Conservation (phyloP, 192 early-diverging fungal species). For the Geranomyces michiganensis region DNA sequence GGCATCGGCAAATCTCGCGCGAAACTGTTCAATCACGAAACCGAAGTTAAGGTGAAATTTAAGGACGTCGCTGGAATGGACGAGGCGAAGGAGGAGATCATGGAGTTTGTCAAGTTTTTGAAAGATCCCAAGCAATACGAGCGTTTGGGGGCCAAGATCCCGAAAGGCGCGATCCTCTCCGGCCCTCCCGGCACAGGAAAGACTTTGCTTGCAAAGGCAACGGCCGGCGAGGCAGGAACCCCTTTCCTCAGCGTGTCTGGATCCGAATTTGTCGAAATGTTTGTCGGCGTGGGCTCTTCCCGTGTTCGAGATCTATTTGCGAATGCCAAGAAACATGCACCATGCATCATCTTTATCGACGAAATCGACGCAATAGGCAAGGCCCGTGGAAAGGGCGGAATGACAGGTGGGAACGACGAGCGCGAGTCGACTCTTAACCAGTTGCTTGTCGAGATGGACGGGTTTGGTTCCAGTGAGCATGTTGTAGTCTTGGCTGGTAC, state of each 20-base stretch:
- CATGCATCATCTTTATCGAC: conserved; percentile 99
- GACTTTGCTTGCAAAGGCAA: conserved; percentile 98
- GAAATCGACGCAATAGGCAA: conserved; percentile 99
- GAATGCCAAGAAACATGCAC: conserved; percentile 94
- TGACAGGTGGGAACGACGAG: conserved; percentile 95
- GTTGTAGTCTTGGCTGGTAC: conserved; percentile 98
- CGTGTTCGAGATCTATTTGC: conserved; percentile 97
- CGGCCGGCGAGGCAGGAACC: conserved; percentile 97
- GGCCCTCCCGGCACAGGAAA: conserved; percentile 96
- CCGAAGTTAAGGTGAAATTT: conserved; percentile 94
- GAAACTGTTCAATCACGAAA: conserved; percentile 96
- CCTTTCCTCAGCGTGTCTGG: conserved; percentile 98
- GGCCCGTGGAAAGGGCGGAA: conserved; percentile 84
- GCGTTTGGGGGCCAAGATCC: conserved; percentile 95
- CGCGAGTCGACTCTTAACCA: conserved; percentile 97
- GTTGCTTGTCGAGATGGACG: conserved; percentile 99
- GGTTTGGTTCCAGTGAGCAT: conserved; percentile 84
- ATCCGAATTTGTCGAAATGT: conserved; percentile 99
- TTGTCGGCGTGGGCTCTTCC: conserved; percentile 95
- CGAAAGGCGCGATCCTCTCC: conserved; percentile 95
- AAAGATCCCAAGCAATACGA: conserved; percentile 94
- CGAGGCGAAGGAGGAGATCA: conserved; percentile 99
- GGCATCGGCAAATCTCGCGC: conserved; percentile 95
- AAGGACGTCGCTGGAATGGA: conserved; percentile 99
- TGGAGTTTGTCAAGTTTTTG: conserved; percentile 99